These are phyloP conservation scores for Ormosia semicastrata DNA, from an alignment of 306 rosid genomes.

Conservation along the genomic window DNA sequence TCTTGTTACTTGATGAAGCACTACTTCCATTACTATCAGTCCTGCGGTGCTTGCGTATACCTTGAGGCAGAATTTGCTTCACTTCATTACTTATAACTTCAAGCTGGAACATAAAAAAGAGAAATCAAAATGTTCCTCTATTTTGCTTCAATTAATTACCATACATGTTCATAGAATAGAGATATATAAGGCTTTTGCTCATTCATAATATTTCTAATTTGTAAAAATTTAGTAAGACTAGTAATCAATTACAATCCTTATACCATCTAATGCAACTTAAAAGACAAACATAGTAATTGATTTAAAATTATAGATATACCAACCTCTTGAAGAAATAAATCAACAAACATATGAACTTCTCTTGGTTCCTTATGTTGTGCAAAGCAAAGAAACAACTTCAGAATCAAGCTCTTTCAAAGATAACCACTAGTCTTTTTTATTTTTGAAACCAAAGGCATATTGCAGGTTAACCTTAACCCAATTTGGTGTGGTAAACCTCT, in stretches of 20 bases:
- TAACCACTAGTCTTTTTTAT: neutral
- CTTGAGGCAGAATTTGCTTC: slow-evolving; percentile 81
- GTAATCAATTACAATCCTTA: neutral
- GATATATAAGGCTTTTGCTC: slow-evolving; percentile 6
- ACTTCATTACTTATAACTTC: slow-evolving; percentile 67
- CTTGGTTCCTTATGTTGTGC: slow-evolving; percentile 96
- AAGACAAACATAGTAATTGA: neutral
- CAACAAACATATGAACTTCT: slow-evolving; percentile 96
- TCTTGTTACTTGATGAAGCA: slow-evolving; percentile 72
- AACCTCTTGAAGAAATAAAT: slow-evolving; percentile 92
- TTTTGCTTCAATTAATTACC: slow-evolving; percentile 20
- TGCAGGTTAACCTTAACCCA: slow-evolving; percentile 90
- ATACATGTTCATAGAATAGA: slow-evolving; percentile 3
- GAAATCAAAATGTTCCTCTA: slow-evolving; percentile 9
- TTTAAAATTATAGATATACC: slow-evolving; percentile 31
- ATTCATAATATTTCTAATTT: neutral
- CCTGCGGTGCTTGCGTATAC: slow-evolving; percentile 69
- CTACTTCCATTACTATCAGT: slow-evolving; percentile 90
- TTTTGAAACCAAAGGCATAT: slow-evolving; percentile 6
- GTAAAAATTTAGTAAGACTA: neutral
- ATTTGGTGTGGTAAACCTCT: slow-evolving; percentile 86
- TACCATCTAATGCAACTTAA: slow-evolving; percentile 14
- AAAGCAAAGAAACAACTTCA: slow-evolving; percentile 26
- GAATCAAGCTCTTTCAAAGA: slow-evolving; percentile 25
- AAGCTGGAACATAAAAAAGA: slow-evolving; percentile 54